Evolutionary conservation across 2,329 filamentous ascomycete genomes (phyloP).

Genomic region (Colletotrichum australisinense): DNA sequence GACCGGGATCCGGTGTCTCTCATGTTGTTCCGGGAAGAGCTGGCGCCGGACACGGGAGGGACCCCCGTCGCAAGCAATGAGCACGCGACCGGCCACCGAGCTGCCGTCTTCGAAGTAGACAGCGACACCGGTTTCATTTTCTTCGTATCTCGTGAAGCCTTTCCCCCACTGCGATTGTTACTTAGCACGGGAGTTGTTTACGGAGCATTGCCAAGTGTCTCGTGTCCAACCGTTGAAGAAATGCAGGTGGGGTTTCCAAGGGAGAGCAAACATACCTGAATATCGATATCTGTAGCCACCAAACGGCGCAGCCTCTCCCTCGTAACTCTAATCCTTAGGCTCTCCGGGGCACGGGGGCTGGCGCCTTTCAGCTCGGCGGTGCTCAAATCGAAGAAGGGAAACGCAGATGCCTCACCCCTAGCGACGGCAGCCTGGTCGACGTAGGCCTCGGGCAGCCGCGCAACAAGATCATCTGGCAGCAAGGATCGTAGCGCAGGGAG

Average conservation of each 20-base stretch:
- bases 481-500: conserved; percentile 62
- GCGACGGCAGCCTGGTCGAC: conserved; percentile 64
- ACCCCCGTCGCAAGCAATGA: conserved; percentile 64
- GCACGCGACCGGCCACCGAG: conserved; percentile 51
- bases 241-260: neutral
- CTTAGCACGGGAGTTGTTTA: neutral
- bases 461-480: conserved; percentile 58
- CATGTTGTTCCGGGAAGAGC: conserved; percentile 47
- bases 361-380: conserved; percentile 54
- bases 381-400: conserved; percentile 67
- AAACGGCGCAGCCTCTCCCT: conserved; percentile 58
- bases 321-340: conserved; percentile 59
- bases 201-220: neutral
- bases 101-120: conserved; percentile 60
- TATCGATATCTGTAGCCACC: conserved; percentile 56
- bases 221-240: neutral
- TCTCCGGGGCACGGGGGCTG: conserved; percentile 56
- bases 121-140: conserved; percentile 44
- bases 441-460: conserved; percentile 60
- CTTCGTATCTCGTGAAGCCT: conserved; percentile 44
- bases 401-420: conserved; percentile 58
- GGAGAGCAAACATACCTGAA: conserved; percentile 51
- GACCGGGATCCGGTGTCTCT: conserved; percentile 57
- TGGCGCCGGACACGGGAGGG: conserved; percentile 54
- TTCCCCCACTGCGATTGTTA: conserved; percentile 52